phyloP scores from a whole-genome alignment of 164 flowering plant genomes.

The Magnolia officinalis region DNA sequence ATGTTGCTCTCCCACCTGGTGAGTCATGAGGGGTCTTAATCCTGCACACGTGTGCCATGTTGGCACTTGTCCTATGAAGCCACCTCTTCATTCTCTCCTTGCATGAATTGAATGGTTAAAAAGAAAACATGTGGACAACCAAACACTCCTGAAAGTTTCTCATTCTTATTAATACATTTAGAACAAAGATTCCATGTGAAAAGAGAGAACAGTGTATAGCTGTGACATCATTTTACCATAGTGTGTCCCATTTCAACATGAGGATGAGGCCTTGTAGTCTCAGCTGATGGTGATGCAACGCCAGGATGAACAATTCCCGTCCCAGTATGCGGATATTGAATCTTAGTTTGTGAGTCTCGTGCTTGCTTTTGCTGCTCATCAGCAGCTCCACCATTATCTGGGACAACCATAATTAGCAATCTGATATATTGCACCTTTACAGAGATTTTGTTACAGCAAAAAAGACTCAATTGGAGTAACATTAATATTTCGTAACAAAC shows the following conservation, averaged over 20 bases:
- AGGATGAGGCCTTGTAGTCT: constrained; percentile 36
- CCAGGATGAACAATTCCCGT: constrained; percentile 32
- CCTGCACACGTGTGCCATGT: too few species aligned
- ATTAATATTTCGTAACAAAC: neutral
- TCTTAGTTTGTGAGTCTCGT: constrained; percentile 30
- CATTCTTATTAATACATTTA: too few species aligned
- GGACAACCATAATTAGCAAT: constrained; percentile 2
- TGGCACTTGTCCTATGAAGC: too few species aligned
- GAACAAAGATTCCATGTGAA: too few species aligned
- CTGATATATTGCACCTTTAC: neutral
- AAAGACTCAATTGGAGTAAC: neutral
- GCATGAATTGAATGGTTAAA: too few species aligned
- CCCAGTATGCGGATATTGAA: constrained; percentile 38
- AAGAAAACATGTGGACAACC: too few species aligned
- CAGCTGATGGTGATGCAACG: constrained; percentile 36
- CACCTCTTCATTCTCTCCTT: too few species aligned
- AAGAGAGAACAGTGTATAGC: too few species aligned
- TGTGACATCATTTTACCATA: constrained; percentile 33
- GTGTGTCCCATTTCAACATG: constrained; percentile 54
- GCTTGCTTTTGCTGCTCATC: constrained; percentile 45
- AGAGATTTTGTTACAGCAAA: neutral
- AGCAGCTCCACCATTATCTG: constrained; percentile 59
- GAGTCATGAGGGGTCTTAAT: too few species aligned
- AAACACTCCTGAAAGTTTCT: too few species aligned
- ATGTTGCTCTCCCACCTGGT: too few species aligned